phyloP scores from a whole-genome alignment of 768 basidiomycete species.

The Imleria badia region DNA sequence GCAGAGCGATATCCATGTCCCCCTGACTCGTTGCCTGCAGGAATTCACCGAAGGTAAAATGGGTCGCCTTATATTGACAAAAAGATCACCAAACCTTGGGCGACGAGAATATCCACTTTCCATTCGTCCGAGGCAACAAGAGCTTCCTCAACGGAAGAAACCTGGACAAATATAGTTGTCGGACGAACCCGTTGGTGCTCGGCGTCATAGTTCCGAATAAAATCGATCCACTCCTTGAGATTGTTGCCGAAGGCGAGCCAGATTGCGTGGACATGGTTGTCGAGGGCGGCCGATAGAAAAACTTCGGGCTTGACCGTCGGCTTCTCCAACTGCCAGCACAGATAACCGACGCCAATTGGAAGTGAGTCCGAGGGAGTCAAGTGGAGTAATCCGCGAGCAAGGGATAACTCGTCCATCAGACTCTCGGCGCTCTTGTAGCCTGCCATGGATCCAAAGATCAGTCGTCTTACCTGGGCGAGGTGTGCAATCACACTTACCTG shows the following conservation, averaged over 20 bases:
- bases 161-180: constrained; percentile 63
- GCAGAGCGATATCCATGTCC: constrained; percentile 67
- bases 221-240: constrained; percentile 57
- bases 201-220: constrained; percentile 55
- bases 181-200: constrained; percentile 37
- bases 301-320: constrained; percentile 37
- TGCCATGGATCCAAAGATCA: constrained; percentile 21
- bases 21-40: constrained; percentile 72
- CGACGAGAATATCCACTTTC: constrained; percentile 73
- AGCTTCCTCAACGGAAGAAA: constrained; percentile 62
- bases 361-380: constrained; percentile 33
- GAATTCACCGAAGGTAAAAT: constrained; percentile 1
- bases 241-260: constrained; percentile 75
- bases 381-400: constrained; percentile 49
- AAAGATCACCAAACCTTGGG: constrained; percentile 56
- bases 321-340: constrained; percentile 69
- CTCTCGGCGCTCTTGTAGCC: constrained; percentile 48
- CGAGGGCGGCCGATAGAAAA: constrained; percentile 50
- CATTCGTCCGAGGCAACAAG: constrained; percentile 59
- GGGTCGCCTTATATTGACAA: background rate
- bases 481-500: constrained; percentile 44
- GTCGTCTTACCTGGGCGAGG: background rate
- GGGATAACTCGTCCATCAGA: constrained; percentile 49
- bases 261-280: constrained; percentile 57
- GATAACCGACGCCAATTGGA: constrained; percentile 73